Conservation (phyloP, 176 grass and related monocot genomes). For the Stipa capillata region DNA sequence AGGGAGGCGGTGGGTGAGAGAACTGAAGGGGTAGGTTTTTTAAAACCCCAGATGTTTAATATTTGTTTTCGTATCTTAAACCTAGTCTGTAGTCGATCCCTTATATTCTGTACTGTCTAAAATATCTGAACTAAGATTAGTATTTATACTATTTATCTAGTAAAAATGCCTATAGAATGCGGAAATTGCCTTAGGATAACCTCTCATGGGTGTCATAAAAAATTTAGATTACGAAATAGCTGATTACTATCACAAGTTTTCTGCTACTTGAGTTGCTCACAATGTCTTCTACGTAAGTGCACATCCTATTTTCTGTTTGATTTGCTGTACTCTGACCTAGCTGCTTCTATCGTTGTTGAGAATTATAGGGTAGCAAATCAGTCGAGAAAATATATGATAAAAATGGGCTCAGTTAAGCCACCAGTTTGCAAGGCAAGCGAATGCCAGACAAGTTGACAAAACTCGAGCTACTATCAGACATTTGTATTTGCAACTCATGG, state of each 20-base stretch:
- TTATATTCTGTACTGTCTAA: background rate
- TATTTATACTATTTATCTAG: background rate
- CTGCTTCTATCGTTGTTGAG: constrained; percentile 4
- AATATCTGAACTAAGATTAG: background rate
- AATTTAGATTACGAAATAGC: background rate
- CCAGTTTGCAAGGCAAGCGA: constrained; percentile 33
- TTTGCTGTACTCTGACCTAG: background rate
- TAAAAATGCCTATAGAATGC: background rate
- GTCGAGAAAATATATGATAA: constrained; percentile 45
- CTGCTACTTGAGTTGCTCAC: background rate
- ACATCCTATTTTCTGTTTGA: background rate
- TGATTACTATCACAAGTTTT: background rate
- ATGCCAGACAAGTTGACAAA: constrained; percentile 40
- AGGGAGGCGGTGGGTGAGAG: background rate
- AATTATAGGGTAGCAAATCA: constrained; percentile 39
- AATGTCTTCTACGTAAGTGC: background rate
- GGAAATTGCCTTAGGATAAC: background rate
- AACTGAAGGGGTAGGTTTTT: background rate
- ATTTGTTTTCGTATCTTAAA: background rate
- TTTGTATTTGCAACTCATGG: constrained; percentile 33
- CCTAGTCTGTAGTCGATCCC: background rate
- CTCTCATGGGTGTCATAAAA: background rate
- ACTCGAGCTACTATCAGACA: constrained; percentile 41
- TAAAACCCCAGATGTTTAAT: background rate
- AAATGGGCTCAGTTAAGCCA: constrained; percentile 33